Evolutionary conservation across 371 early-diverging fungal genomes (phyloP).

Genomic region (Fennellomyces sp.): DNA sequence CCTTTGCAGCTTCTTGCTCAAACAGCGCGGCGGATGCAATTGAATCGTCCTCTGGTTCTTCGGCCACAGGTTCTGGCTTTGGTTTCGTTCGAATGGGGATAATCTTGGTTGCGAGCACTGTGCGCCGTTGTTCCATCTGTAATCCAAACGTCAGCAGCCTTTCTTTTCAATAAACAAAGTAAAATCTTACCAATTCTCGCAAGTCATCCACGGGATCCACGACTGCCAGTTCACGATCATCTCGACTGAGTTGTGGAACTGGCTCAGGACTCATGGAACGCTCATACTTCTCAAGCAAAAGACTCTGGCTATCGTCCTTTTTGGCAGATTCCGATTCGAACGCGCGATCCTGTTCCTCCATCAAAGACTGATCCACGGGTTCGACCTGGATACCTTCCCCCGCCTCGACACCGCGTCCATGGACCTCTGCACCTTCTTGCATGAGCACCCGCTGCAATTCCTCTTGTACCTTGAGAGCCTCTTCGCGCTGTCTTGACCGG

Average conservation of each 20-base stretch:
- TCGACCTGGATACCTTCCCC: constrained; percentile 49
- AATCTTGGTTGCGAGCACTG: constrained; percentile 58
- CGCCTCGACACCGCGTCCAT: constrained; percentile 49
- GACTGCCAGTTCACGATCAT: constrained; percentile 60
- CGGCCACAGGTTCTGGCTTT: constrained; percentile 21
- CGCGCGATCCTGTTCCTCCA: constrained; percentile 40
- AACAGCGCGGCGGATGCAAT: constrained; percentile 52
- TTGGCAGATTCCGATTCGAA: constrained; percentile 21
- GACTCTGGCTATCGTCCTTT: constrained; percentile 7
- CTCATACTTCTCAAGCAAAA: constrained; percentile 50
- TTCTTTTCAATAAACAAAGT: not conserved
- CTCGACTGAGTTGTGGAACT: constrained; percentile 44
- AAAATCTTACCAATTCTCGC: constrained; percentile 56
- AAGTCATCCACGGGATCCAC: constrained; percentile 68
- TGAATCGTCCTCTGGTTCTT: constrained; percentile 34
- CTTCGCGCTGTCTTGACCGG: constrained; percentile 59
- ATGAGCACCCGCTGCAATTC: constrained; percentile 64
- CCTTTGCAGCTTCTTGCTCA: constrained; percentile 76
- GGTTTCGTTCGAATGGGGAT: constrained; percentile 48
- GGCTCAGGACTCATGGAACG: constrained; percentile 72
- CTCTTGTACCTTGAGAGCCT: constrained; percentile 71
- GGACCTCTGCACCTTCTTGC: constrained; percentile 44
- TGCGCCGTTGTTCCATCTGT: constrained; percentile 61
- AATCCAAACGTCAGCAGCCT: not conserved
- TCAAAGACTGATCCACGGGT: constrained; percentile 47